Conservation (phyloP, 1,284 basidiomycete species). For the Apiotrichum sp. region DNA sequence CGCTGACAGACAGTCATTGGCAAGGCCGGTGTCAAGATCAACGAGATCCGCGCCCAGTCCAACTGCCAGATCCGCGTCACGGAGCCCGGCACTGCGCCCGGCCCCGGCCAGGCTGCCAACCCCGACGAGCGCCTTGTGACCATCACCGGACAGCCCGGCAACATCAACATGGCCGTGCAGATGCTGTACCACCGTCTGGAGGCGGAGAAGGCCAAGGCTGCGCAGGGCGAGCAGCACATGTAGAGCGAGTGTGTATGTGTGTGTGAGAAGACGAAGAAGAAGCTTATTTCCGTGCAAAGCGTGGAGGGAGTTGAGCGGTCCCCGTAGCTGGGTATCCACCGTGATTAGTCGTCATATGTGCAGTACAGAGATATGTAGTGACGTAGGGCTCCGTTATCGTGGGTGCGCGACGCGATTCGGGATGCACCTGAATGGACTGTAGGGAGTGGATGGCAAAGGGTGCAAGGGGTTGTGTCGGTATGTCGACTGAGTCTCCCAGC, state of each 20-base stretch:
- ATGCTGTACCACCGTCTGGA: slow-evolving; percentile 60
- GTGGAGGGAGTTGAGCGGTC: background rate
- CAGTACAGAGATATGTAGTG: background rate
- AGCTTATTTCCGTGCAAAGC: too few species aligned
- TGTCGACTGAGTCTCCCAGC: too few species aligned
- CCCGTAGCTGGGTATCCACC: background rate
- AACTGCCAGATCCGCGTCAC: slow-evolving; percentile 96
- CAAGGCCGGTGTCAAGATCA: slow-evolving; percentile 97
- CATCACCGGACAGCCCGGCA: slow-evolving; percentile 85
- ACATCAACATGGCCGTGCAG: slow-evolving; percentile 95
- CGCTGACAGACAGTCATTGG: slow-evolving; percentile 63
- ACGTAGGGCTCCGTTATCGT: background rate
- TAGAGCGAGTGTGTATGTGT: background rate
- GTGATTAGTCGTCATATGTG: slow-evolving; percentile 1
- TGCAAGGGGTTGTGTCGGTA: too few species aligned
- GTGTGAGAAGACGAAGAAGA: too few species aligned
- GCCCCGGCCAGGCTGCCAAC: slow-evolving; percentile 49
- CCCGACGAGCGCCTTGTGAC: slow-evolving; percentile 83
- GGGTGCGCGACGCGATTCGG: background rate
- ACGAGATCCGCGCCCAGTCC: slow-evolving; percentile 92
- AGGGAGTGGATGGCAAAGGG: background rate
- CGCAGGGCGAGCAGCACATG: slow-evolving; percentile 7
- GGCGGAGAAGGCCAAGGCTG: slow-evolving; percentile 23
- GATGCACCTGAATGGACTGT: slow-evolving; percentile 2
- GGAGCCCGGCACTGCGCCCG: slow-evolving; percentile 71